phyloP scores from a whole-genome alignment of 2,329 filamentous ascomycete genomes.

The Thermothelomyces thermophilus region DNA sequence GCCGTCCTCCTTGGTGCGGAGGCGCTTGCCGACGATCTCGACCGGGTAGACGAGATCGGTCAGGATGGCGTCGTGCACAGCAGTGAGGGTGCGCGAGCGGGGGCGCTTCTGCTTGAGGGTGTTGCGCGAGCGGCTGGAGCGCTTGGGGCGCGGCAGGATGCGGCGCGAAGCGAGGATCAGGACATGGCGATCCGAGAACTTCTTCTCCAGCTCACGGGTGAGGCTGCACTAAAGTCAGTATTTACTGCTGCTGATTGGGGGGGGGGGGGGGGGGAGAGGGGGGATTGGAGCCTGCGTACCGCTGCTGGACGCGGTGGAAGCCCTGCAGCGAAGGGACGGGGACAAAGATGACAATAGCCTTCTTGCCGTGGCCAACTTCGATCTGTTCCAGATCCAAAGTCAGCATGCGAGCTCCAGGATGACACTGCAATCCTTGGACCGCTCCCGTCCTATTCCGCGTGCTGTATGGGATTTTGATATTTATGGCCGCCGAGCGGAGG shows the following conservation, averaged over 20 bases:
- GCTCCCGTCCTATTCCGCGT: slow-evolving; percentile 66
- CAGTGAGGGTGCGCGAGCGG: slow-evolving; percentile 93
- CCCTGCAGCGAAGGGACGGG: slow-evolving; percentile 95
- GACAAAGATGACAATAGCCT: slow-evolving; percentile 99
- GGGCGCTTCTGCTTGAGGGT: slow-evolving; percentile 98
- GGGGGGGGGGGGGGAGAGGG: too few relatives aligned
- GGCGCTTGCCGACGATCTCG: slow-evolving; percentile 99
- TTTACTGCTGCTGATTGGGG: not conserved
- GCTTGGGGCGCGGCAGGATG: slow-evolving; percentile 97
- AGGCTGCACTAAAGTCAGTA: slow-evolving; percentile 53
- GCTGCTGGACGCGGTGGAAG: slow-evolving; percentile 99
- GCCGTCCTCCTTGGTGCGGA: slow-evolving; percentile 98
- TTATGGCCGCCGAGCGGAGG: slow-evolving; percentile 21
- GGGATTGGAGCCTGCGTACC: slow-evolving; percentile 69
- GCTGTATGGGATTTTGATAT: slow-evolving; percentile 27
- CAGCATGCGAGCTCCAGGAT: slow-evolving; percentile 71
- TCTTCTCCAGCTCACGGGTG: slow-evolving; percentile 99
- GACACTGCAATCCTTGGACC: slow-evolving; percentile 56
- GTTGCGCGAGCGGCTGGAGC: slow-evolving; percentile 92
- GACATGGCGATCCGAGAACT: slow-evolving; percentile 99
- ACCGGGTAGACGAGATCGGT: slow-evolving; percentile 98
- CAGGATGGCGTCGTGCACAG: slow-evolving; percentile 98
- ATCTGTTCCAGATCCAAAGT: slow-evolving; percentile 74
- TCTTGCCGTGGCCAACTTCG: slow-evolving; percentile 99
- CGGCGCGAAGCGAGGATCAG: slow-evolving; percentile 98